Percentiles rank a stretch among this genome's conserved stretches.
These are phyloP conservation scores for Cystobasidium slooffiae DNA, from an alignment of 1,284 basidiomycete species.

Conservation along the genomic window DNA sequence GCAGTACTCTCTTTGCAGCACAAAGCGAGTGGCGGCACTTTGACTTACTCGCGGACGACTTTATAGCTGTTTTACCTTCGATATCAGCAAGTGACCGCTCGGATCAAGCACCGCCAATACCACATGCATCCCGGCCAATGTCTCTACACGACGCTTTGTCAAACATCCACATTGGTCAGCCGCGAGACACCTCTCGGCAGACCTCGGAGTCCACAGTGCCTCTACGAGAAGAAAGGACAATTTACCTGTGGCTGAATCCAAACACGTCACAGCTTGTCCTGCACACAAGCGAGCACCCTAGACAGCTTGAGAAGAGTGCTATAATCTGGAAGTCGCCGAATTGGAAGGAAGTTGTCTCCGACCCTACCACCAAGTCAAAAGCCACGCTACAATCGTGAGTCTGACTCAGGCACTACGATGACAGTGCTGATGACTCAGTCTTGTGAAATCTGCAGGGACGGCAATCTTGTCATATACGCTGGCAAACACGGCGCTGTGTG, in stretches of 20 bases:
- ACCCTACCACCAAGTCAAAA: not conserved
- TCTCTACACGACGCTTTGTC: conserved; percentile 21
- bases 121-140: conserved; percentile 12
- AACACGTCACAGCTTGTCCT: conserved; percentile 50
- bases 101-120: conserved; percentile 24
- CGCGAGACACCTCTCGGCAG: conserved; percentile 19
- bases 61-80: conserved; percentile 47
- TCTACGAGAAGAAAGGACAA: conserved; percentile 38
- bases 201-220: conserved; percentile 38
- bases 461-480: conserved; percentile 51
- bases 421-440: not conserved
- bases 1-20: conserved; percentile 46
- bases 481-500: conserved; percentile 45
- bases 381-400: conserved; percentile 40
- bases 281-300: conserved; percentile 49
- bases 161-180: conserved; percentile 31
- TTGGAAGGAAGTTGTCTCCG: conserved; percentile 12
- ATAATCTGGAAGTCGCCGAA: conserved; percentile 47
- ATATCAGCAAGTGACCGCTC: not conserved
- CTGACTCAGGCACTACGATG: not conserved
- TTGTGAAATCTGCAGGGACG: conserved; percentile 2
- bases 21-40: conserved; percentile 45
- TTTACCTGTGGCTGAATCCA: conserved; percentile 50
- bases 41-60: conserved; percentile 44
- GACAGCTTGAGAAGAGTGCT: conserved; percentile 40